Base-by-base conservation (phyloP, 2,329 filamentous ascomycete species). In the Pyrenochaeta sp. region DNA sequence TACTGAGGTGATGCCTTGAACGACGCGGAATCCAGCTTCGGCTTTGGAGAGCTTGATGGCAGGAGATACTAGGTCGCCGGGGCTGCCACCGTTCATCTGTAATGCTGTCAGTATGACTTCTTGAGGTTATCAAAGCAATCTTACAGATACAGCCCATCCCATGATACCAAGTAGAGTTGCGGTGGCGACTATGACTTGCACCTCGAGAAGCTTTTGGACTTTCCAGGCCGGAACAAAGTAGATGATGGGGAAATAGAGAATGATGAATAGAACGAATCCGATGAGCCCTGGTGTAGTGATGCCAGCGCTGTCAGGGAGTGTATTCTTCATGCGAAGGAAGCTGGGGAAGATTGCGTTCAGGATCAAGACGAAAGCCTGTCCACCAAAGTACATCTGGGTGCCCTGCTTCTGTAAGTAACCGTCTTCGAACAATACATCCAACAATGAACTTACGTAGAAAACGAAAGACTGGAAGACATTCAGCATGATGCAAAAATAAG, bases 321-420 rank as follows among this genome's bases (percentile, higher is more conserved):
- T 61, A 24, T 61, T 59, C 27, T 45, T 48, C 45, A 61, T 54
- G 29, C 34, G 40, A 6, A 53, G 34, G 35, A 59, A 61, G 3
- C 35, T 35, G 1, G 53, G 49, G 19, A 53, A 59, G 23, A 59
- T 48, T 5, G 51, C 41, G 22, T 46, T 50, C 7, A 59, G 46
- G 11, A 58, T 49, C 13, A 59, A 32, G 7, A 48, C 41, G 15
- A 51, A 46, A 4, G 58, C 48, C 18, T 52, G 48, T 11, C 53
- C 55, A n/a, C 57, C 55, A 20, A 48, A 58, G 27, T 55, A 58
- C 41, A 51, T 52, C 32, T 60, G 57, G 7, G 42, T 53, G 18
- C 54, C 53, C n/a, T n/a, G n/a, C n/a, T n/a, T n/a, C n/a, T n/a
- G n/a, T n/a, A n/a, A n/a, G n/a, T n/a, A n/a, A n/a, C n/a, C n/a